Evolutionary conservation across 306 rosid species (phyloP).

Genomic region (Hippophae gyantsensis): DNA sequence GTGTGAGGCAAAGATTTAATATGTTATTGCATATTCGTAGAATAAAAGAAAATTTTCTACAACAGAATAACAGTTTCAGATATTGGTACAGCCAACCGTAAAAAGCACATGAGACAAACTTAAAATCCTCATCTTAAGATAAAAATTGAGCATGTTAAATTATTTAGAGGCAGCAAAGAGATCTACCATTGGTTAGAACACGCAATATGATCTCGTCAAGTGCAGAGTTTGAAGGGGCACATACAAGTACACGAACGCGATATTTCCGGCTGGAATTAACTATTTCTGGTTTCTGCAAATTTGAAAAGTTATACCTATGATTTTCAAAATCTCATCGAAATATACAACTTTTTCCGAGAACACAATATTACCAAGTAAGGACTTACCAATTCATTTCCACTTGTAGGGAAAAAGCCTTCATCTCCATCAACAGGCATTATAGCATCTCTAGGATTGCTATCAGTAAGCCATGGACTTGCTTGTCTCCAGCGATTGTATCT

Average conservation of each 20-base stretch:
- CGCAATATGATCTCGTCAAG: constrained; percentile 94
- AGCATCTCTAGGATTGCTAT: constrained; percentile 64
- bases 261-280: constrained; percentile 77
- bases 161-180: constrained; percentile 12
- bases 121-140: neutral
- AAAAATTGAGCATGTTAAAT: neutral
- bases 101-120: neutral
- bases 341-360: too few species aligned
- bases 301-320: constrained; percentile 10
- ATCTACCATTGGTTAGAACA: constrained; percentile 61
- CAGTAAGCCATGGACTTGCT: constrained; percentile 73
- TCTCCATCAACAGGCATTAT: constrained; percentile 75
- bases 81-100: too few species aligned
- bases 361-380: constrained; percentile 8
- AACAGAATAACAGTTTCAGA: too few species aligned
- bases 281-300: constrained; percentile 73
- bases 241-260: constrained; percentile 80
- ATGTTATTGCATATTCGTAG: too few species aligned
- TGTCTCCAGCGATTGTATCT: constrained; percentile 59
- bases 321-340: constrained; percentile 3
- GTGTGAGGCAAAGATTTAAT: too few species aligned
- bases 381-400: constrained; percentile 72
- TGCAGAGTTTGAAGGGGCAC: constrained; percentile 95
- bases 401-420: constrained; percentile 77
- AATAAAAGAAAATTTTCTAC: too few species aligned